Conservation (phyloP, 768 basidiomycete species). For the Naganishia vishniacii region DNA sequence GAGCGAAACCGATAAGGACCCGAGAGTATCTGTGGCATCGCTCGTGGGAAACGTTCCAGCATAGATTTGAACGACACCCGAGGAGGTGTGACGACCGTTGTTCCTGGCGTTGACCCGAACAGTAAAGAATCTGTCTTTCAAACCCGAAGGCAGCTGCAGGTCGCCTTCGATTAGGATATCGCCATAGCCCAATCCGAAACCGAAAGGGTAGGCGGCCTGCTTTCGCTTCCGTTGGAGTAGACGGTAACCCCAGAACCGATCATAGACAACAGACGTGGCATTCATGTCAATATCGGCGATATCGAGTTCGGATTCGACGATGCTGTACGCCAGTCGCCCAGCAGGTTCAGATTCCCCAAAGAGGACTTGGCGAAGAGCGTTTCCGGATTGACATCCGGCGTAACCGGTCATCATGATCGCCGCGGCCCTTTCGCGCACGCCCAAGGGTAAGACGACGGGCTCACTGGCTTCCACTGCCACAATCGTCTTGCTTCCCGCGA, state of each 20-base stretch:
- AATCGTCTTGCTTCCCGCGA: constrained; percentile 2
- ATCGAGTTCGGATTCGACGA: constrained; percentile 10
- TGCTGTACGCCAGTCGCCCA: constrained; percentile 1
- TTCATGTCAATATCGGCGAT: constrained; percentile 14
- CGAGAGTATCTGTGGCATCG: background rate
- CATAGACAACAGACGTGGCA: background rate
- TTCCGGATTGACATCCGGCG: constrained; percentile 17
- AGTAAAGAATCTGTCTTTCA: background rate
- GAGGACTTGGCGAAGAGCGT: constrained; percentile 5
- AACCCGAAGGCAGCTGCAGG: background rate
- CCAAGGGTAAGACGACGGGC: background rate
- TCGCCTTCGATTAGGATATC: background rate
- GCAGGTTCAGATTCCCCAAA: constrained; percentile 10
- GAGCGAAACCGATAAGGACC: constrained; percentile 14
- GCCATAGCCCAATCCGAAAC: constrained; percentile 17
- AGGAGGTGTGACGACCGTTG: background rate
- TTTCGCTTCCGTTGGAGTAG: background rate
- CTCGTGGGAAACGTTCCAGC: background rate
- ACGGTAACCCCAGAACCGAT: constrained; percentile 20
- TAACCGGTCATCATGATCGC: constrained; percentile 11
- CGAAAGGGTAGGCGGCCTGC: constrained; percentile 15
- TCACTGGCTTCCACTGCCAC: constrained; percentile 8
- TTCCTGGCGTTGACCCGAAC: background rate
- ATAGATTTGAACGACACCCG: constrained; percentile 13
- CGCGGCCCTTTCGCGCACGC: background rate